phyloP scores from a whole-genome alignment of 192 early-diverging fungal genomes.

The Allomyces macrogynus region DNA sequence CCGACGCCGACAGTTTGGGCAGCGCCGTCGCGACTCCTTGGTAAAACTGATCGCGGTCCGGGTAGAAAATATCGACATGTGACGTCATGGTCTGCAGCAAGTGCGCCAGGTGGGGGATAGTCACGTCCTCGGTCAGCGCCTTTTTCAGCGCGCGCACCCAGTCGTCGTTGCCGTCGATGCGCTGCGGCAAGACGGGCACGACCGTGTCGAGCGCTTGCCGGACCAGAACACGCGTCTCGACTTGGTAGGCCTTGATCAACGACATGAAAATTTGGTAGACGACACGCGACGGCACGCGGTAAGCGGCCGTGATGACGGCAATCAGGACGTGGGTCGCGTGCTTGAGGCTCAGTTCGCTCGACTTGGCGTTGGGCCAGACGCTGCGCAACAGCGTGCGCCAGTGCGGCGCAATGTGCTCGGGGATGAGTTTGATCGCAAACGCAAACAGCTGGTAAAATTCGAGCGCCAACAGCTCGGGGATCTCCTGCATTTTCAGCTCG shows the following conservation, averaged over 20 bases:
- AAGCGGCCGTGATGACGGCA: slow-evolving; percentile 78
- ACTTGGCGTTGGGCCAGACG: slow-evolving; percentile 10
- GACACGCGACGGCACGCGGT: slow-evolving; percentile 75
- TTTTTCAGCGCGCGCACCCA: background rate
- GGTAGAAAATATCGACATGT: too few species aligned
- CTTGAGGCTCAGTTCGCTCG: slow-evolving; percentile 83
- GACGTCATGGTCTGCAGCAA: too few species aligned
- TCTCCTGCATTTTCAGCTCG: background rate
- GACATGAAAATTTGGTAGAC: slow-evolving; percentile 72
- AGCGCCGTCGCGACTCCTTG: too few species aligned
- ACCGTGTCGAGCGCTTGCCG: slow-evolving; percentile 87
- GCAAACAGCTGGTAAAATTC: too few species aligned
- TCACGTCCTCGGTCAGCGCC: too few species aligned
- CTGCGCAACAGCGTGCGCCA: too few species aligned
- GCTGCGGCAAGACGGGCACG: slow-evolving; percentile 70
- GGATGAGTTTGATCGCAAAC: too few species aligned
- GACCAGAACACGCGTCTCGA: slow-evolving; percentile 68
- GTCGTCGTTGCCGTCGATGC: slow-evolving; percentile 23
- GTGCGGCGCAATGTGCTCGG: too few species aligned
- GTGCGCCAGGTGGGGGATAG: too few species aligned
- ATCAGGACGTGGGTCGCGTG: slow-evolving; percentile 88
- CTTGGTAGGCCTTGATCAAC: slow-evolving; percentile 69
- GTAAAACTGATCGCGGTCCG: too few species aligned
- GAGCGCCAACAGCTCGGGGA: too few species aligned
- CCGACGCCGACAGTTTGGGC: too few species aligned